Evolutionary conservation across 106 monocot genomes (phyloP).

Genomic region (Acorus calamus): DNA sequence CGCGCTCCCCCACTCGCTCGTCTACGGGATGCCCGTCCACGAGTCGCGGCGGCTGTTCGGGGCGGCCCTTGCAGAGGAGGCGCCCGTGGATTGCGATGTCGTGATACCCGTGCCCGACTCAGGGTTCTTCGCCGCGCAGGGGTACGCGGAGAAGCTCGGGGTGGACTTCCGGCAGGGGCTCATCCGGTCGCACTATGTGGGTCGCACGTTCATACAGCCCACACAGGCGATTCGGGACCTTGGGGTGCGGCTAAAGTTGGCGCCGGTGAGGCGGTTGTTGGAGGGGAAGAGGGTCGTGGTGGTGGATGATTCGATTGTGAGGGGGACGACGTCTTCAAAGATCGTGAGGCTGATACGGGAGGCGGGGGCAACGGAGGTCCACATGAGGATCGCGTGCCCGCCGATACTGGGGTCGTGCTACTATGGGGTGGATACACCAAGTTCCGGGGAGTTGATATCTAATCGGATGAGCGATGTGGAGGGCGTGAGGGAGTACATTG

Average conservation of each 20-base stretch:
- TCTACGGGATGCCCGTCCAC: constrained; percentile 62
- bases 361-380: constrained; percentile 81
- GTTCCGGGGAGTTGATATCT: constrained; percentile 50
- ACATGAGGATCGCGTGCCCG: constrained; percentile 86
- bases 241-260: constrained; percentile 74
- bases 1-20: constrained; percentile 74
- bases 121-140: constrained; percentile 84
- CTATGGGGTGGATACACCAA: constrained; percentile 88
- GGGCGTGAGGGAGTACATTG: constrained; percentile 40
- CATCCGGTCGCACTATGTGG: constrained; percentile 80
- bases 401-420: constrained; percentile 83
- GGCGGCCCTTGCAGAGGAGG: constrained; percentile 51
- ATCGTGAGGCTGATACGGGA: constrained; percentile 65
- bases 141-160: constrained; percentile 46
- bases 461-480: constrained; percentile 48
- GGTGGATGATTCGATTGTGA: constrained; percentile 83
- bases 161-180: constrained; percentile 79
- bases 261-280: constrained; percentile 57
- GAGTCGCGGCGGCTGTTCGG: constrained; percentile 50
- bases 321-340: constrained; percentile 87
- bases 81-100: constrained; percentile 60
- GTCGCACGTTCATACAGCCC: constrained; percentile 84
- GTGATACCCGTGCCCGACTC: constrained; percentile 93
- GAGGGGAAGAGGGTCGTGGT: constrained; percentile 71
- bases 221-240: constrained; percentile 69